Base-by-base conservation (phyloP, 805 yeast genomes). In the Spencermartinsiella europaea region DNA sequence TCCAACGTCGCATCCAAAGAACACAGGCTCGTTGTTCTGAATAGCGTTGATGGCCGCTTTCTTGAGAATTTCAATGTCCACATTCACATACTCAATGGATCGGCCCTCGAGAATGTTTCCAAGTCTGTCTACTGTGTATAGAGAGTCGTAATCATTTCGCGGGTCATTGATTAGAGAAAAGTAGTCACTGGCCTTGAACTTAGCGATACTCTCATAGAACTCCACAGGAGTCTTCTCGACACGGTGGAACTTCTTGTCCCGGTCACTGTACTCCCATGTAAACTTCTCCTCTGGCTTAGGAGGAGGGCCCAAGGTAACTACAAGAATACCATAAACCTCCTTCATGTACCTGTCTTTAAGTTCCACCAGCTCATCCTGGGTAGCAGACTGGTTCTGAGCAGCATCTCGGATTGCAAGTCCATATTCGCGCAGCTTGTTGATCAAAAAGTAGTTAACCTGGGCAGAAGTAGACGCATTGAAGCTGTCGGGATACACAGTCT, bases 1-100 rank as follows among this genome's bases (percentile, higher is more conserved):
- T 22, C 91, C 93, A 8, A 91, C 88, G 63, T 87, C 95, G 17
- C 90, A 82, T 5, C 95, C 95, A 60, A 87, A 88, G 70, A 87
- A 88, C 7, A 88, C 87, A 0, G 95, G 84, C 68, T 84, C 85
- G 65, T 85, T 81, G 52, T 72, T 73, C 67, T 82, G 74, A 59
- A 87, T 75, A 65, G 89, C 77, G 57, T 78, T 74, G 38, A 86
- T 78, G 28, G 86, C 85, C 40, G 83, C 74, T 31, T 72, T 58
- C 44, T 87, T 79, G 48, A 88, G 69, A 8, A 69, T 69, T 14
- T 74, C 74, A 49, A 82, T 75, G 35, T 80, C 81, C 46, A 81
- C 73, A 64, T 87, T 88, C 58, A 88, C 75, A 61, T 88, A 87
- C 41, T 77, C 74, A 35, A 86, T 86, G 10, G 45, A 39, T 42